Evolutionary conservation across 805 yeast genomes (phyloP).

Genomic region (Maudiozyma serrabonitensis): DNA sequence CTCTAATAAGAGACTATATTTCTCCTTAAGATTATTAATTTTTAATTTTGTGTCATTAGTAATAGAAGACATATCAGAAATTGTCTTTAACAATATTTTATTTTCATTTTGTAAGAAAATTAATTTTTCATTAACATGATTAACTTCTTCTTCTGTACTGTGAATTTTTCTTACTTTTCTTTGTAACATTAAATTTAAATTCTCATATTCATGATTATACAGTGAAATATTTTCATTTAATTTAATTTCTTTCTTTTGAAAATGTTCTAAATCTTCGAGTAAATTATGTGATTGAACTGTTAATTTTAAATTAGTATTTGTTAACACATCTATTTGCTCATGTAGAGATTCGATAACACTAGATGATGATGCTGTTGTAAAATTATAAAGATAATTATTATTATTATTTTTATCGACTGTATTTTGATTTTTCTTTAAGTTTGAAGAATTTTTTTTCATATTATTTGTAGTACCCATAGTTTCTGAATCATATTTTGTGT

Average conservation of each 20-base stretch:
- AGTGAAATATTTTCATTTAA: conserved; percentile 47
- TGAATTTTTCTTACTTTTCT: conserved; percentile 62
- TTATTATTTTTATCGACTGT: not conserved
- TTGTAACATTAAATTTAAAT: conserved; percentile 31
- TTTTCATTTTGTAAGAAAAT: conserved; percentile 1
- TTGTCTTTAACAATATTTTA: not conserved
- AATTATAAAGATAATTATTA: not conserved
- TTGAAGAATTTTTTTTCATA: not conserved
- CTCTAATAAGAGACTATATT: conserved; percentile 17
- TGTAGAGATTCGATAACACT: conserved; percentile 37
- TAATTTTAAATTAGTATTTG: conserved; percentile 29
- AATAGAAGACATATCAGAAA: not conserved
- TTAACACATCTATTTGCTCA: conserved; percentile 44
- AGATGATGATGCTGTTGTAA: conserved; percentile 3
- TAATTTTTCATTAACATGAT: conserved; percentile 1
- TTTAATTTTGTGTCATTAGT: not conserved
- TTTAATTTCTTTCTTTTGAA: conserved; percentile 35
- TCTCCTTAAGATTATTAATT: not conserved
- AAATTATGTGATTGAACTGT: conserved; percentile 40
- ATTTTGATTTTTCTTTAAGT: not conserved
- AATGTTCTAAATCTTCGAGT: conserved; percentile 41
- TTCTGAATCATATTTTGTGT: not conserved
- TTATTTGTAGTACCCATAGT: not conserved
- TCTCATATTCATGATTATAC: conserved; percentile 68
- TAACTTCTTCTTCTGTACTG: conserved; percentile 26